Percentiles rank a stretch among this genome's conserved stretches.
phyloP scores from a whole-genome alignment of 164 flowering plant species.

The Pachysandra terminalis region DNA sequence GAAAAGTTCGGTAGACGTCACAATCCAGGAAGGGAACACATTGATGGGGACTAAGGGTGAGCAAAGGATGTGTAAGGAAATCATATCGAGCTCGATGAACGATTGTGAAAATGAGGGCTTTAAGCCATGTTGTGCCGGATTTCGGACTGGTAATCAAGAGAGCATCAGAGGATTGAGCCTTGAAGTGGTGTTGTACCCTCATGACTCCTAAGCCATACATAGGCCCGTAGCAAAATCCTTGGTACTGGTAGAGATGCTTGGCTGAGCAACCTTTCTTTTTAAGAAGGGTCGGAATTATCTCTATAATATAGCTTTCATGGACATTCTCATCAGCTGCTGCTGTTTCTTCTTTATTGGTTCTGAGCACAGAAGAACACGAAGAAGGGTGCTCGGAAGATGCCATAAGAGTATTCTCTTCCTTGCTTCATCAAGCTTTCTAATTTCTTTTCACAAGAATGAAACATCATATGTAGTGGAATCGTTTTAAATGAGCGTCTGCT shows the following conservation, averaged over 20 bases:
- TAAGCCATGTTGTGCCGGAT: constrained; percentile 20
- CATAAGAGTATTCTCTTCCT: too few species aligned
- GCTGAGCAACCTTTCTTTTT: background rate
- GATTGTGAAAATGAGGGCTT: constrained; percentile 13
- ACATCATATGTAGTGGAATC: too few species aligned
- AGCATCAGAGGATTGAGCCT: background rate
- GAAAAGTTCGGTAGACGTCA: background rate
- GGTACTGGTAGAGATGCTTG: constrained; percentile 2
- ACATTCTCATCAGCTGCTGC: background rate
- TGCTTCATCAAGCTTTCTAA: too few species aligned
- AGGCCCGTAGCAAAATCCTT: constrained; percentile 9
- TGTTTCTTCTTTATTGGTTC: too few species aligned
- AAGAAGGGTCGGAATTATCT: background rate
- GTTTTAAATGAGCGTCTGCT: too few species aligned
- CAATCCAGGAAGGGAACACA: constrained; percentile 19
- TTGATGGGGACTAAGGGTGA: constrained; percentile 16
- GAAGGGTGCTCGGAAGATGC: too few species aligned
- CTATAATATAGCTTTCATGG: background rate
- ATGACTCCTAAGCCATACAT: background rate
- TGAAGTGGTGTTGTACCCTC: constrained; percentile 7
- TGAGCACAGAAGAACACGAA: too few species aligned
- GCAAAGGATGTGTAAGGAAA: constrained; percentile 7
- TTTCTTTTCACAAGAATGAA: too few species aligned
- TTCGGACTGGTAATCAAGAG: constrained; percentile 9
- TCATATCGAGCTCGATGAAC: background rate